These are phyloP conservation scores for Colletotrichum costaricense DNA, from an alignment of 2,329 filamentous ascomycete species.

Conservation along the genomic window DNA sequence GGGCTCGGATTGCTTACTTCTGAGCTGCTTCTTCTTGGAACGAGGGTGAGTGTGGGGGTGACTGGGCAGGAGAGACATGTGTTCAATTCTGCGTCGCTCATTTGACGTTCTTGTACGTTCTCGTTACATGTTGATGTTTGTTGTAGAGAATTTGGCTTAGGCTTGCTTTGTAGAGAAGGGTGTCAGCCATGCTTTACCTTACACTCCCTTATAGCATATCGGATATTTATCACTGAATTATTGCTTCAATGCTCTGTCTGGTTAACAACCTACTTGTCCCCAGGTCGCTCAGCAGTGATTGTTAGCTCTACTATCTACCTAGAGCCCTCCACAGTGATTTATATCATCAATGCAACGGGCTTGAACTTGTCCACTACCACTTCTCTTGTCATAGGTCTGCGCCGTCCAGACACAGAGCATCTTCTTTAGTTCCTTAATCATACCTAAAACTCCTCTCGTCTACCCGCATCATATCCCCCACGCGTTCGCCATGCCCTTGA, in stretches of 20 bases:
- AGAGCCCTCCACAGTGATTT: neutral
- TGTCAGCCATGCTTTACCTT: neutral
- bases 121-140: neutral
- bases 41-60: neutral
- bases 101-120: neutral
- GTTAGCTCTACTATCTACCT: neutral
- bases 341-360: neutral
- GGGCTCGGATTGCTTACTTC: conserved; percentile 31
- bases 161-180: neutral
- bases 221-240: neutral
- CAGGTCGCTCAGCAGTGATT: neutral
- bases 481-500: conserved; percentile 51
- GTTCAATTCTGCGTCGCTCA: conserved; percentile 8
- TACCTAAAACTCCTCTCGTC: neutral
- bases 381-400: neutral
- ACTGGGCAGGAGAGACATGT: too few relatives aligned
- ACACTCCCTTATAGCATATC: neutral
- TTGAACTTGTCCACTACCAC: too few relatives aligned
- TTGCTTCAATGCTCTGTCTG: neutral
- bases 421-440: neutral
- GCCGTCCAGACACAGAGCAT: neutral
- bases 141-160: too few relatives aligned
- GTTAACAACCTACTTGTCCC: neutral
- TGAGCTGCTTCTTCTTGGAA: neutral
- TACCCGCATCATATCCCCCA: conserved; percentile 40